These are phyloP conservation scores for Excoecaria agallocha DNA, from an alignment of 345 rosid species.

Conservation along the genomic window DNA sequence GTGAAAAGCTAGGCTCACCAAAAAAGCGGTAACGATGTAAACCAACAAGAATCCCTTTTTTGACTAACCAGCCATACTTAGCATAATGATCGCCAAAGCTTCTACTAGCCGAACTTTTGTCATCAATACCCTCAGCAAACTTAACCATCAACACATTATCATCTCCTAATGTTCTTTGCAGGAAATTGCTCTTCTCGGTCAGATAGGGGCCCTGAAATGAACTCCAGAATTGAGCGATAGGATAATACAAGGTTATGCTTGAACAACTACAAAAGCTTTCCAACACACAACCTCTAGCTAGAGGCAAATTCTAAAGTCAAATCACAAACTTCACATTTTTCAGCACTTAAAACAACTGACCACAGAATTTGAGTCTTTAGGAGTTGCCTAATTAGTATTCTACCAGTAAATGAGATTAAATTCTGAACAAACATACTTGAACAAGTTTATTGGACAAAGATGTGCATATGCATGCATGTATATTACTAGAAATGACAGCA, in stretches of 20 bases:
- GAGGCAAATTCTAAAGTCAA: not conserved
- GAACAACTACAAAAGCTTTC: not conserved
- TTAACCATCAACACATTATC: slow-evolving; percentile 71
- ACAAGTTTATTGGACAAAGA: too few relatives aligned
- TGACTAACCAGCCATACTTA: slow-evolving; percentile 37
- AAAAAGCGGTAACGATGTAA: slow-evolving; percentile 63
- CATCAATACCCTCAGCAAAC: slow-evolving; percentile 31
- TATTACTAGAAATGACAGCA: too few relatives aligned
- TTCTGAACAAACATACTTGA: too few relatives aligned
- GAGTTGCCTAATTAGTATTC: not conserved
- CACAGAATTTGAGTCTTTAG: not conserved
- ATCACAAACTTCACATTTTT: not conserved
- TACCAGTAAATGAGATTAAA: too few relatives aligned
- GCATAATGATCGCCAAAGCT: slow-evolving; percentile 2
- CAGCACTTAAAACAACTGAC: not conserved
- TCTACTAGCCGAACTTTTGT: slow-evolving; percentile 12
- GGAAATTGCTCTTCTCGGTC: slow-evolving; percentile 40
- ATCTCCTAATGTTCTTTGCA: slow-evolving; percentile 74
- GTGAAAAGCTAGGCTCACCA: slow-evolving; percentile 40
- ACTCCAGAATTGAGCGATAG: not conserved
- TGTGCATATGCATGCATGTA: too few relatives aligned
- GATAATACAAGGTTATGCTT: not conserved
- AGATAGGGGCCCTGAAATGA: slow-evolving; percentile 59
- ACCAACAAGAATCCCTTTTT: slow-evolving; percentile 62
- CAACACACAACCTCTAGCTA: not conserved